Evolutionary conservation across 768 basidiomycete species (phyloP), one percentile per base, ranked within the genome.

Genomic region (Galerina marginata): DNA sequence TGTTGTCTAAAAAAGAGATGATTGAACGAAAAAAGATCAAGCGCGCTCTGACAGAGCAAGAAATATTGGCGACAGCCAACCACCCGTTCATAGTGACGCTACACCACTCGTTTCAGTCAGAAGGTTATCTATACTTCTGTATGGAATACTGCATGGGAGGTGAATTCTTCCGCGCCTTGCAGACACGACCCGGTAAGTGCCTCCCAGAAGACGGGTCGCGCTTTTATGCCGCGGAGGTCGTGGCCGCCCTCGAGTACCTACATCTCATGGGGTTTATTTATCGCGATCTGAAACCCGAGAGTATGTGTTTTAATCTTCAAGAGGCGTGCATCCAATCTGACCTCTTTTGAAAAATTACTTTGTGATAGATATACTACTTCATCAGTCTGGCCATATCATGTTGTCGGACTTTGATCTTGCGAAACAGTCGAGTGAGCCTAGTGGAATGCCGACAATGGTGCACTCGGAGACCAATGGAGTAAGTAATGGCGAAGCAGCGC

Each of bases 91-190:
- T 99, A 77, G 96, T 99, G 69, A 99, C 97, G 25, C 87, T 99
- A 39, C 92, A 98, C 77, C 97, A 99, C 77, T 98, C 96, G 3
- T 99, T 99, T 81, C 97, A 99, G 77, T 98, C 95, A 12, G 93
- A 96, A 68, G 92, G 93, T 60, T 97, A 97, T 76, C 87, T 99
- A 29, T 99, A 98, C 77, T 96, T 99, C 75, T 97, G 95, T 82
- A 95, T 95, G 93, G 93, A 98, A 77, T 99, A 98, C 77, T 99
- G 97, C 78, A 96, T 97, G 93, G 87, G 97, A 38, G 97, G 97
- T 58, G 97, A 99, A 72, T 99, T 99, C 80, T 99, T 99, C 83
- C 90, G 97, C 38, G 96, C 96, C 9, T 79, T 99, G 63, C 97
- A 99, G 74, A 92, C 92, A 48, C 85, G 95, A 62, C 97, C 96